These are phyloP conservation scores for Phytophthora tentaculata DNA, from an alignment of 352 stramenopile species.

Conservation along the genomic window DNA sequence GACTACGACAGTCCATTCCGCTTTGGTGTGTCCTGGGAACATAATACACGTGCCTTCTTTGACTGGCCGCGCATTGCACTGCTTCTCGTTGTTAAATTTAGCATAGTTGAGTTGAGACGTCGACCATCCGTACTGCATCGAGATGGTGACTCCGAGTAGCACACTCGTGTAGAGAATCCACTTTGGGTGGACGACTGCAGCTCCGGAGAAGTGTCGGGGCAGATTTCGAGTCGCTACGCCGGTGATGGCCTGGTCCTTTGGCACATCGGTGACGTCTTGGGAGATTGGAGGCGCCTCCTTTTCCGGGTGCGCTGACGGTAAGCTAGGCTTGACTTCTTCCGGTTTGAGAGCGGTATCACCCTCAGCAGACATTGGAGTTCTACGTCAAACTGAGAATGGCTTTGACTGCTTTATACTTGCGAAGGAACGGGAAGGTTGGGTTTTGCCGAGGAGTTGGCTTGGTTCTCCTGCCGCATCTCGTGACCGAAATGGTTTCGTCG, in stretches of 20 bases:
- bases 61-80: conserved; percentile 30
- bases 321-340: conserved; percentile 20
- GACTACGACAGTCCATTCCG: conserved; percentile 42
- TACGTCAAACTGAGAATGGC: too few species aligned
- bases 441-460: conserved; percentile 6
- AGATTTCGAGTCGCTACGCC: conserved; percentile 26
- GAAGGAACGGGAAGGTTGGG: conserved; percentile 13
- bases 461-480: conserved; percentile 7
- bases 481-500: conserved; percentile 19
- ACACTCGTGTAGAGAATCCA: conserved; percentile 43
- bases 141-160: conserved; percentile 19
- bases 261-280: too few species aligned
- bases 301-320: neutral
- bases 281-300: conserved; percentile 8
- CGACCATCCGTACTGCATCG: conserved; percentile 49
- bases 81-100: conserved; percentile 33
- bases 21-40: conserved; percentile 44
- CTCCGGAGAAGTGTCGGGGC: conserved; percentile 25
- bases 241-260: conserved; percentile 11
- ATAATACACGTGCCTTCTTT: conserved; percentile 37
- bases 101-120: conserved; percentile 45
- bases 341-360: conserved; percentile 13
- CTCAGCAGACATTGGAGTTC: conserved; percentile 21
- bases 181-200: conserved; percentile 29
- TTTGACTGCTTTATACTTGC: conserved; percentile 6